Base-by-base conservation (phyloP, 2,329 filamentous ascomycete species). In the Penicillium sp. region DNA sequence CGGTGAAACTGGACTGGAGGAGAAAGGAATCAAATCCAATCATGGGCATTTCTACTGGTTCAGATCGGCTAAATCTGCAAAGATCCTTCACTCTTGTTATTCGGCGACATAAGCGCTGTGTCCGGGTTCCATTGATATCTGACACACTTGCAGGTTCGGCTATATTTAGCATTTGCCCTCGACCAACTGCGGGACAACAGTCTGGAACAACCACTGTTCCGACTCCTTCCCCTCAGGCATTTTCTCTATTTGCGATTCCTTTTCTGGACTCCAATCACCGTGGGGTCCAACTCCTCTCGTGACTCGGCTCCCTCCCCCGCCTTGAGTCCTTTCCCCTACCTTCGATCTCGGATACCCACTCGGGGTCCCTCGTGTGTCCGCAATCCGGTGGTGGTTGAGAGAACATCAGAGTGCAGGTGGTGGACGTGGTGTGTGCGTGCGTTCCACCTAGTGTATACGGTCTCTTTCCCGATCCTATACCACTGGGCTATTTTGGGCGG, bases 101-200 rank as follows among this genome's bases (percentile, higher is more conserved):
- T 52, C 45, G 10, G 26, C 57, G 44, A 52, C 57, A 54, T 65
- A 60, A 64, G 61, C 60, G 61, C 64, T 56, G 59, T 56, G 52
- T 45, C 48, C 53, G 56, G 43, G 53, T 65, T 61, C 55, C 57
- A 63, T 60, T 58, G 59, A 52, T 68, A 64, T 66, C 63, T 68
- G 62, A 68, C 67, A 64, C 57, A 67, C 57, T 64, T 59, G 54
- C 58, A 64, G 63, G 52, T 58, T 67, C 64, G 69, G 43, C 70
- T 73, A 73, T 70, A 71, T 69, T 73, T 73, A 73, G 70, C 64
- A 71, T 61, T 60, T 63, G 46, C 50, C 58, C 55, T 65, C 60
- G 53, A 59, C 41, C 41, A 45, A 61, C 58, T 60, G 66, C 65
- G 63, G 61, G 60, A 64, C 64, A 59, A 56, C 63, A 56, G 41